phyloP scores from a whole-genome alignment of 306 rosid species.

The Comarum palustre region DNA sequence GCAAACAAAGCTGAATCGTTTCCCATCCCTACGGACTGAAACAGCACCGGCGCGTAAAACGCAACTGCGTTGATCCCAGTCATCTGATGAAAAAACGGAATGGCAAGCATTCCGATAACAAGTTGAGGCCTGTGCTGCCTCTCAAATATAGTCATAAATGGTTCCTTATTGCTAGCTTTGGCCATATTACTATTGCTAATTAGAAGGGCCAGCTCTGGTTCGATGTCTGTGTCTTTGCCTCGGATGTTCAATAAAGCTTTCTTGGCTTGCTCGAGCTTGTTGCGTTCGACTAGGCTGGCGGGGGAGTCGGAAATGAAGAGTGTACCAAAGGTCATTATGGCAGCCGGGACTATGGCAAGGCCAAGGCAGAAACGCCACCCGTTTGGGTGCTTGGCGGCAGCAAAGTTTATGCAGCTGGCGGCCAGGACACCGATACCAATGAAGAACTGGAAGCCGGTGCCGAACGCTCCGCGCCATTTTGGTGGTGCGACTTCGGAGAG shows the following conservation, averaged over 20 bases:
- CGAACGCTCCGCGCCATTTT: slow-evolving; percentile 75
- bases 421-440: slow-evolving; percentile 50
- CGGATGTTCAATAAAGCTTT: slow-evolving; percentile 38
- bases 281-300: slow-evolving; percentile 53
- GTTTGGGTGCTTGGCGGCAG: slow-evolving; percentile 48
- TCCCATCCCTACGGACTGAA: slow-evolving; percentile 64
- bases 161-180: slow-evolving; percentile 36
- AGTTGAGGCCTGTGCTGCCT: slow-evolving; percentile 64
- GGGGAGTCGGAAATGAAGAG: slow-evolving; percentile 58
- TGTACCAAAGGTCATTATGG: slow-evolving; percentile 45
- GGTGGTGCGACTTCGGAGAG: slow-evolving; percentile 76
- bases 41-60: slow-evolving; percentile 65
- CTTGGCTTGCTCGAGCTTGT: slow-evolving; percentile 46
- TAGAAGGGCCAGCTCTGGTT: slow-evolving; percentile 43
- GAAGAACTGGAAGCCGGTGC: slow-evolving; percentile 64
- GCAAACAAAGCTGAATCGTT: slow-evolving; percentile 52
- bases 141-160: slow-evolving; percentile 44
- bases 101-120: slow-evolving; percentile 41
- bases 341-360: slow-evolving; percentile 54
- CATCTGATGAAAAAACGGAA: slow-evolving; percentile 58
- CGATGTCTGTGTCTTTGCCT: slow-evolving; percentile 44
- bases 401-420: slow-evolving; percentile 53
- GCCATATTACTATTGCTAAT: slow-evolving; percentile 28
- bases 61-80: slow-evolving; percentile 67
- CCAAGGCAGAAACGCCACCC: slow-evolving; percentile 77